Evolutionary conservation across 176 grass and related monocot genomes (phyloP), one percentile per base, ranked within the genome.

Genomic region (Aegilops bicornis): DNA sequence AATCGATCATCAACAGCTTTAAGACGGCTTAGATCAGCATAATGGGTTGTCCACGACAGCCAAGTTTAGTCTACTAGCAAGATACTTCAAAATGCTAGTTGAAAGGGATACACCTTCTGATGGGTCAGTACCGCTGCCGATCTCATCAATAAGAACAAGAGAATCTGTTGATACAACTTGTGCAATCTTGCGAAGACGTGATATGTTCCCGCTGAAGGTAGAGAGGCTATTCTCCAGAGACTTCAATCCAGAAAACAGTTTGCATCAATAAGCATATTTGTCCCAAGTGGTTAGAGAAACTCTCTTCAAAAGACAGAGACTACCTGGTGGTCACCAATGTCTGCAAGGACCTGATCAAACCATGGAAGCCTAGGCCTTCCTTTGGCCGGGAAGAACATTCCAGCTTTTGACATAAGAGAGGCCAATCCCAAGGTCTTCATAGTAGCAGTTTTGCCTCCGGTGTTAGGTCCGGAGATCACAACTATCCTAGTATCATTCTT

Each of bases 381-480:
- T 83, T 87, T 95, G 79, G 93, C 88, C 9, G 93, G 80, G 69
- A 95, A 90, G 84, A 95, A 95, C 25, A 95, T 78, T 78, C 93
- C 93, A 75, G 90, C 90, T 69, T 95, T 95, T 36, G 93, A 90
- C 90, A 92, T 95, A 19, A 92, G 80, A 63, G 88, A 92, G 39
- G 93, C 81, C 71, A 95, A 88, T 5, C 93, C 93, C 80, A 95
- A 87, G 25, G 93, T 95, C 87, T 95, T 95, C 93, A 95, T 95
- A 40, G 88, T 92, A 40, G 93, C 93, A 82, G 93, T 95, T 89
- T 95, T 95, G 11, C 93, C 93, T 70, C 93, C 93, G 40, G 93
- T 90, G n/a, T 95, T 95, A n/a, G 93, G 93, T 79, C 93, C 90
- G 27, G 93, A 95, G 77, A 95, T 95, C 86, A 95, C 93, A 85